A percentile compares a stretch with the other conserved stretches of the same genome.
Evolutionary conservation across 2,329 filamentous ascomycete genomes (phyloP).

Genomic region (Kalaharituber pfeilii): DNA sequence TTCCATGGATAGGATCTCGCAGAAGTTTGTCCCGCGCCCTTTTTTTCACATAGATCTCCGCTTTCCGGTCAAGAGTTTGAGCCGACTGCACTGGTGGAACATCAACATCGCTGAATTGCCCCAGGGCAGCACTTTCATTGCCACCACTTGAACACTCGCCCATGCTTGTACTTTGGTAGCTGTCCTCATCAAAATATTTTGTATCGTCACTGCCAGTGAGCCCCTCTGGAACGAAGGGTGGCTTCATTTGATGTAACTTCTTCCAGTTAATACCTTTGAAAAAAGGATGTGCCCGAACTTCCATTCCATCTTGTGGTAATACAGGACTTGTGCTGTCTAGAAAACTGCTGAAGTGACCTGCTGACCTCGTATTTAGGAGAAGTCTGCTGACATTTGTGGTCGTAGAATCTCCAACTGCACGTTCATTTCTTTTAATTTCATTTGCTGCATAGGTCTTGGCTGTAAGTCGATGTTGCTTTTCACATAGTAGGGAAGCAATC

Average conservation of each 20-base stretch:
- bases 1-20: slow-evolving; percentile 50
- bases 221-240: slow-evolving; percentile 58
- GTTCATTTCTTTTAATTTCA: slow-evolving; percentile 32
- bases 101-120: slow-evolving; percentile 12
- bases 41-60: slow-evolving; percentile 50
- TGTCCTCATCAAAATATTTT: slow-evolving; percentile 77
- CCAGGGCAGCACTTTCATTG: slow-evolving; percentile 25
- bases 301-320: slow-evolving; percentile 65
- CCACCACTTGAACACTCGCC: too few relatives aligned
- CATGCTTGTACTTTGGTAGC: slow-evolving; percentile 43
- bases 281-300: slow-evolving; percentile 79
- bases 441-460: slow-evolving; percentile 56
- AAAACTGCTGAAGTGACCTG: neutral
- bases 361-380: neutral
- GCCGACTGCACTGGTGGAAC: slow-evolving; percentile 8
- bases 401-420: neutral
- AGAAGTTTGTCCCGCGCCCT: slow-evolving; percentile 71
- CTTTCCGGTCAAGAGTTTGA: slow-evolving; percentile 23
- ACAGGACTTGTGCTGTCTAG: slow-evolving; percentile 41
- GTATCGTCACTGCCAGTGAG: slow-evolving; percentile 55
- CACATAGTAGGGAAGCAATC: slow-evolving; percentile 52
- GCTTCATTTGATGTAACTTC: slow-evolving; percentile 48
- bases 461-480: slow-evolving; percentile 59
- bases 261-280: slow-evolving; percentile 69
- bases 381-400: slow-evolving; percentile 24